Conservation (phyloP, 208 protist genomes). For the Acanthamoeba healyi region DNA sequence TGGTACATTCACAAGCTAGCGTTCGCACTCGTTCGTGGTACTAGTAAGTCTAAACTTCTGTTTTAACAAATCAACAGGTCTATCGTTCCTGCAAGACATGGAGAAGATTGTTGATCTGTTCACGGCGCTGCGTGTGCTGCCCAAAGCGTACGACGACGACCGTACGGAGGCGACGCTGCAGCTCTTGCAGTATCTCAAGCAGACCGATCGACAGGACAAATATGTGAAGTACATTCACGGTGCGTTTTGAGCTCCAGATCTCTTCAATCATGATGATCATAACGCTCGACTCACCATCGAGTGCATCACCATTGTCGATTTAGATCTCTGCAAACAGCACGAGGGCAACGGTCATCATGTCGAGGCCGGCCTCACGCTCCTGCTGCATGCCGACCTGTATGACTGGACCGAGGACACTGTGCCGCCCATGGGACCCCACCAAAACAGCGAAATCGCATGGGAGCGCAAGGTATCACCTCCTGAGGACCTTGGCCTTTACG, state of each 20-base stretch:
- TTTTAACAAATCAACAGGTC: not conserved
- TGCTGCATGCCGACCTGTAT: constrained; percentile 83
- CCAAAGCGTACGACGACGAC: constrained; percentile 84
- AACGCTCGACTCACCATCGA: too few relatives aligned
- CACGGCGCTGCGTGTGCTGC: constrained; percentile 59
- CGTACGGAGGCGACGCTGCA: constrained; percentile 81
- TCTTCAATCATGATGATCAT: too few relatives aligned
- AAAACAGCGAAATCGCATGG: constrained; percentile 37
- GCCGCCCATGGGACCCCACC: constrained; percentile 21
- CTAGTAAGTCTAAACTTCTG: not conserved
- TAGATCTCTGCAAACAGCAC: constrained; percentile 74
- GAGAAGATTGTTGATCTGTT: constrained; percentile 71
- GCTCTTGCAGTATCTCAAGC: constrained; percentile 84
- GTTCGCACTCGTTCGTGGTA: too few relatives aligned
- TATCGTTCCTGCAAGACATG: constrained; percentile 67
- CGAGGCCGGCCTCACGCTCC: constrained; percentile 83
- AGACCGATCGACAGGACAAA: constrained; percentile 84
- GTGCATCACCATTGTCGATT: not conserved
- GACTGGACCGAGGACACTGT: constrained; percentile 77
- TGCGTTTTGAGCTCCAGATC: too few relatives aligned
- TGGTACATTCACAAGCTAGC: too few relatives aligned
- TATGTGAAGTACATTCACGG: constrained; percentile 86
- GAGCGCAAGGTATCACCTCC: constrained; percentile 73
- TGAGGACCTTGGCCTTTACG: too few relatives aligned
- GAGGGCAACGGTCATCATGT: constrained; percentile 47